A percentile compares a stretch with the other conserved stretches of the same genome.
Conservation (phyloP, 2,329 filamentous ascomycete species). For the Fonsecaea multimorphosa region DNA sequence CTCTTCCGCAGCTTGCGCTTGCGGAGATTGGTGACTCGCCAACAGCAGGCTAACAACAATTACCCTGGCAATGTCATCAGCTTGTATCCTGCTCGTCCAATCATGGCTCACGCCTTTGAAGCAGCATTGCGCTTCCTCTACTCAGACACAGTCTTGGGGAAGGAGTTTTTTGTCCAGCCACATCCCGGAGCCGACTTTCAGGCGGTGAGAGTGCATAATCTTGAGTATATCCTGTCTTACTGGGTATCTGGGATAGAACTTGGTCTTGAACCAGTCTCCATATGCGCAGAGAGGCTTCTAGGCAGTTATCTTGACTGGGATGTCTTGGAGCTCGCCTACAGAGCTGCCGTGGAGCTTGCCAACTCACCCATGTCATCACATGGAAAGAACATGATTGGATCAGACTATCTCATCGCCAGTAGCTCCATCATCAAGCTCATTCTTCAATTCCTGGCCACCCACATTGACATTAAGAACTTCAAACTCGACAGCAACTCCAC, state of each 20-base stretch:
- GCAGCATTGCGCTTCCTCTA: slow-evolving; percentile 39
- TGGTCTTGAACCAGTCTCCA: slow-evolving; percentile 35
- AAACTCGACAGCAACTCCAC: slow-evolving; percentile 27
- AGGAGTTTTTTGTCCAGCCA: slow-evolving; percentile 34
- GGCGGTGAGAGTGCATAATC: slow-evolving; percentile 30
- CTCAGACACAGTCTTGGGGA: slow-evolving; percentile 37
- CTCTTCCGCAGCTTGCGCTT: slow-evolving; percentile 36
- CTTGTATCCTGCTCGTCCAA: slow-evolving; percentile 34
- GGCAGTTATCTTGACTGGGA: slow-evolving; percentile 37
- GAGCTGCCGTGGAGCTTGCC: slow-evolving; percentile 32
- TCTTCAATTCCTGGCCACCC: slow-evolving; percentile 30
- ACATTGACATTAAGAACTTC: slow-evolving; percentile 33
- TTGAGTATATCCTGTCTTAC: slow-evolving; percentile 40
- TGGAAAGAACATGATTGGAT: slow-evolving; percentile 31
- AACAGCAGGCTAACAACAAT: slow-evolving; percentile 15
- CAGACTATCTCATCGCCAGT: slow-evolving; percentile 31
- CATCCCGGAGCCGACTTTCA: slow-evolving; percentile 27
- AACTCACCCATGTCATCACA: slow-evolving; percentile 23
- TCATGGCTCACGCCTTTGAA: slow-evolving; percentile 39
- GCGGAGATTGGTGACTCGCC: slow-evolving; percentile 29
- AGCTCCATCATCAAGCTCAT: slow-evolving; percentile 27
- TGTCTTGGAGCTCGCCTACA: slow-evolving; percentile 35
- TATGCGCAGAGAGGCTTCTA: slow-evolving; percentile 35
- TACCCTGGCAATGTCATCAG: slow-evolving; percentile 31
- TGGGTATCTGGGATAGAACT: slow-evolving; percentile 39